A percentile compares a stretch with the other conserved stretches of the same genome.
Evolutionary conservation across 441 rosid species (phyloP).

Genomic region (Brassica hybrid): DNA sequence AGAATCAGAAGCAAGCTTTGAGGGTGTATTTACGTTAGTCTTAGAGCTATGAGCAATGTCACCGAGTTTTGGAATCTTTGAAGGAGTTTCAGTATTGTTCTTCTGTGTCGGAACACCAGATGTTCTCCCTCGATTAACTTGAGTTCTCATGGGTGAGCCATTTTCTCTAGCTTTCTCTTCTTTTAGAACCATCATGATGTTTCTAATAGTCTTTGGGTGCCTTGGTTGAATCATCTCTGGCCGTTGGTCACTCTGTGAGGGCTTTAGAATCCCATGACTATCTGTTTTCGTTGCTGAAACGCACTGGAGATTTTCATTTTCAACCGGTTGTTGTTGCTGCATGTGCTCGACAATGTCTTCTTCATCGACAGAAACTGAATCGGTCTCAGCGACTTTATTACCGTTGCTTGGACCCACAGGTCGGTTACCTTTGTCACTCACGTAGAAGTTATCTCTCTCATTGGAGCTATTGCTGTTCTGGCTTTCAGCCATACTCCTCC

Average conservation of each 20-base stretch:
- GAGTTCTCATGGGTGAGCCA: conserved; percentile 75
- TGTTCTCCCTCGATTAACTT: conserved; percentile 57
- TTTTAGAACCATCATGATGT: conserved; percentile 85
- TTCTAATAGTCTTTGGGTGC: conserved; percentile 83
- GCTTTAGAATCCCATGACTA: conserved; percentile 51
- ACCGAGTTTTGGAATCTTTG: conserved; percentile 68
- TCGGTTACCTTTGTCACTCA: conserved; percentile 52
- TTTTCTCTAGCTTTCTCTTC: conserved; percentile 89
- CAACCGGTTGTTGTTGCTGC: conserved; percentile 47
- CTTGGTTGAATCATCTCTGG: conserved; percentile 54
- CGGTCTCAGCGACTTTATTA: conserved; percentile 58
- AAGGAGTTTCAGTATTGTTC: conserved; percentile 59
- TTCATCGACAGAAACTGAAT: conserved; percentile 62
- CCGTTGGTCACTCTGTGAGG: conserved; percentile 50
- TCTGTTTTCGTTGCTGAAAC: conserved; percentile 53
- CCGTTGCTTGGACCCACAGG: conserved; percentile 48
- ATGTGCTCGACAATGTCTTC: conserved; percentile 60
- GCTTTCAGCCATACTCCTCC: conserved; percentile 84
- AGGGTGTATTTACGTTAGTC: conserved; percentile 53
- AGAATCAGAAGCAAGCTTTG: conserved; percentile 60
- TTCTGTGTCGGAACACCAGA: conserved; percentile 52
- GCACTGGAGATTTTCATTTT: conserved; percentile 49
- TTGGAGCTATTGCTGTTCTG: conserved; percentile 85
- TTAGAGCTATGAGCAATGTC: conserved; percentile 56
- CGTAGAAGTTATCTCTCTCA: conserved; percentile 75